Evolutionary conservation across 306 rosid genomes (phyloP).

Genomic region (Pueraria montana): DNA sequence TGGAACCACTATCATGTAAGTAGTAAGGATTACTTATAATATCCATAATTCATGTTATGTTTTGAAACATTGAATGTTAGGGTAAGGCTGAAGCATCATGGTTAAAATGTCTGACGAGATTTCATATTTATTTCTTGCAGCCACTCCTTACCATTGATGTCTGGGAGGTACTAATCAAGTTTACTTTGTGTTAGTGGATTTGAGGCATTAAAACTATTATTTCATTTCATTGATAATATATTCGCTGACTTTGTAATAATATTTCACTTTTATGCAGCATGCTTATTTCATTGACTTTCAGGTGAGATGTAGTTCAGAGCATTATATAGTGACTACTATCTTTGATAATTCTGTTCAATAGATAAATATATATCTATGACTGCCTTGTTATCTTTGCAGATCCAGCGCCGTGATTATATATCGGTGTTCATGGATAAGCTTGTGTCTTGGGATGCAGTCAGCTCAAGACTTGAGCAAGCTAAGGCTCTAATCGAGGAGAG

Average conservation of each 20-base stretch:
- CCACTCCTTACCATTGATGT: slow-evolving; percentile 92
- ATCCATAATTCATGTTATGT: slow-evolving; percentile 22
- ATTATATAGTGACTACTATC: slow-evolving; percentile 14
- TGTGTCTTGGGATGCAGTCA: slow-evolving; percentile 87
- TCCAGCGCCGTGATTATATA: slow-evolving; percentile 72
- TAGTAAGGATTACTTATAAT: slow-evolving; percentile 1
- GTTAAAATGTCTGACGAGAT: slow-evolving; percentile 43
- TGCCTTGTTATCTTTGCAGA: slow-evolving; percentile 57
- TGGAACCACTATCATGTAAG: slow-evolving; percentile 81
- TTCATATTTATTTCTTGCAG: slow-evolving; percentile 64
- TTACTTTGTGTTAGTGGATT: slow-evolving; percentile 18
- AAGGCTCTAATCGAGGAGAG: slow-evolving; percentile 66
- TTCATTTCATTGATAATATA: slow-evolving; percentile 27
- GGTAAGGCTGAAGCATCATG: slow-evolving; percentile 29
- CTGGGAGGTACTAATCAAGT: slow-evolving; percentile 80
- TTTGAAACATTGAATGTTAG: slow-evolving; percentile 13
- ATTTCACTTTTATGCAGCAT: slow-evolving; percentile 71
- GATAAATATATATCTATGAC: slow-evolving; percentile 31
- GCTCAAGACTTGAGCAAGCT: slow-evolving; percentile 75
- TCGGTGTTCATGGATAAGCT: slow-evolving; percentile 79
- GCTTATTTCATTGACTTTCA: slow-evolving; percentile 90
- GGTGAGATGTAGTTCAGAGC: slow-evolving; percentile 63
- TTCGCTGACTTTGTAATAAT: slow-evolving; percentile 43
- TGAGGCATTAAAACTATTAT: slow-evolving; percentile 3
- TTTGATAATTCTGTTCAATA: slow-evolving; percentile 29